These are phyloP conservation scores for Rhizopus sp. DNA, from an alignment of 371 early-diverging fungal species.

Conservation along the genomic window DNA sequence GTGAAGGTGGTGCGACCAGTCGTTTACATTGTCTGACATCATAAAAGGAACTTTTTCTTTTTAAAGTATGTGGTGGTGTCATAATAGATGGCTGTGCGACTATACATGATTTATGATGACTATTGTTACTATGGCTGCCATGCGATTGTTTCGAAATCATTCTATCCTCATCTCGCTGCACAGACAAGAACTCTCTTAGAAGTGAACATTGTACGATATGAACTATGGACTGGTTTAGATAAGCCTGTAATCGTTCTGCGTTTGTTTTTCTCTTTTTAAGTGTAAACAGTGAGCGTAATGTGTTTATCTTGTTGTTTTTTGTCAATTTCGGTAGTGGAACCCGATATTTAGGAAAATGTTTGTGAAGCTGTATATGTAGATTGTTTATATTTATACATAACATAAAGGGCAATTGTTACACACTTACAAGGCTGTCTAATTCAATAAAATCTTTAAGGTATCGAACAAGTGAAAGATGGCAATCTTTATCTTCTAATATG, in stretches of 20 bases:
- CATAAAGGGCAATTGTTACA: neutral
- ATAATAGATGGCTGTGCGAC: slow-evolving; percentile 2
- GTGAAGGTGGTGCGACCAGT: no score
- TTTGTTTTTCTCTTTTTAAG: slow-evolving; percentile 29
- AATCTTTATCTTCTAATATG: slow-evolving; percentile 48
- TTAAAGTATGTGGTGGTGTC: slow-evolving; percentile 4
- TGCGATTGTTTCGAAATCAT: slow-evolving; percentile 24
- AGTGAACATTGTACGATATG: slow-evolving; percentile 36
- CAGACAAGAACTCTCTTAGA: slow-evolving; percentile 48
- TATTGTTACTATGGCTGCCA: slow-evolving; percentile 2
- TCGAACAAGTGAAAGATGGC: slow-evolving; percentile 52
- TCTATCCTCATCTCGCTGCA: slow-evolving; percentile 50
- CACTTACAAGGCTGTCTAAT: slow-evolving; percentile 58
- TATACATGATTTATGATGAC: no score
- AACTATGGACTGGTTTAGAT: slow-evolving; percentile 32
- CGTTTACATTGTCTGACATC: neutral
- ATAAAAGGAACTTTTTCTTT: slow-evolving; percentile 12
- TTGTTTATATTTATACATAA: slow-evolving; percentile 3
- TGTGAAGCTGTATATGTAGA: slow-evolving; percentile 12
- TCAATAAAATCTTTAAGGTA: slow-evolving; percentile 61
- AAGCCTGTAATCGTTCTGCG: slow-evolving; percentile 40
- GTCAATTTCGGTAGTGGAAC: slow-evolving; percentile 23
- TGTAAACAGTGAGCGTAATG: slow-evolving; percentile 3
- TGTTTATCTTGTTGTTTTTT: neutral
- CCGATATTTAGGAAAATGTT: slow-evolving; percentile 26